Evolutionary conservation across 2,329 filamentous ascomycete genomes (phyloP).

Genomic region (Dothiorella sarmentorum): DNA sequence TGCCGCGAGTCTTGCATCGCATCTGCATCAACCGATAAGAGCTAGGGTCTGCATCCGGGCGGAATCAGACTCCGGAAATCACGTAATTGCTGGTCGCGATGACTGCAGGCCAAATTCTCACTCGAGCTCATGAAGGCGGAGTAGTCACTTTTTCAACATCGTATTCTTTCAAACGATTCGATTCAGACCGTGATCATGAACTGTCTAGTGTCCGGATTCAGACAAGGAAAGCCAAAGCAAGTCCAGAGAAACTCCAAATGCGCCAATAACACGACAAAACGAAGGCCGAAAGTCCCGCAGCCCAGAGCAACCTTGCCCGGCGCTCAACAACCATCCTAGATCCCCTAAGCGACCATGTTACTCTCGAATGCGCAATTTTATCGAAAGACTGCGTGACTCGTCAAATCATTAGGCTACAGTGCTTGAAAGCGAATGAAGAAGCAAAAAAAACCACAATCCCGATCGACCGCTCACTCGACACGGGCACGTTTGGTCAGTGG

Average conservation of each 20-base stretch:
- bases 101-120: background rate
- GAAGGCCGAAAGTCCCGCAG: background rate
- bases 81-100: background rate
- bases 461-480: background rate
- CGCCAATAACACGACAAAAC: background rate
- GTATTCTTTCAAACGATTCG: background rate
- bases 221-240: background rate
- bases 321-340: background rate
- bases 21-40: background rate
- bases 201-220: slow-evolving; percentile 5
- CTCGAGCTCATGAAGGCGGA: background rate
- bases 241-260: slow-evolving; percentile 14
- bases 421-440: background rate
- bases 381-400: slow-evolving; percentile 17
- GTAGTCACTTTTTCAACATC: slow-evolving; percentile 4
- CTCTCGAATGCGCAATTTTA: slow-evolving; percentile 5
- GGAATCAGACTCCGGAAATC: background rate
- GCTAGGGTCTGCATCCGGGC: background rate
- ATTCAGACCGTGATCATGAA: slow-evolving; percentile 7
- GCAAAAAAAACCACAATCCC: background rate
- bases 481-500: slow-evolving; percentile 8
- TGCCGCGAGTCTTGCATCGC: background rate
- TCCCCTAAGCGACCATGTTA: background rate
- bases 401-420: slow-evolving; percentile 12
- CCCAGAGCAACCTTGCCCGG: slow-evolving; percentile 9